Percentiles rank a stretch among this genome's conserved stretches.
These are phyloP conservation scores for barley (Hordeum vulgare) DNA, from an alignment of 176 grass and related monocot species.

Conservation along the genomic window DNA sequence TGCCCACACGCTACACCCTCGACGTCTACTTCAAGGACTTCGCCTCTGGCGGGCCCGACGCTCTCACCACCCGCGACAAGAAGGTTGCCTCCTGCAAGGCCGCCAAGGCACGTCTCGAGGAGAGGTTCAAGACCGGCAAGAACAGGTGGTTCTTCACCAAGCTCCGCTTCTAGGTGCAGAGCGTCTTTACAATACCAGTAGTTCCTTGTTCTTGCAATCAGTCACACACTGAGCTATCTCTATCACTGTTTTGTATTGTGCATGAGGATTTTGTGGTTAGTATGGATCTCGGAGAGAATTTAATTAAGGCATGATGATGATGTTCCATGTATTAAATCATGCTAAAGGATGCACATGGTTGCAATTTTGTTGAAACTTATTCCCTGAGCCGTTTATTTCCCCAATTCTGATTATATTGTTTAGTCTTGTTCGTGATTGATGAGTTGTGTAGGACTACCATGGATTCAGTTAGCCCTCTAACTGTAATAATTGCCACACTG, in stretches of 20 bases:
- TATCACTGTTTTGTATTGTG: background rate
- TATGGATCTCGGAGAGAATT: background rate
- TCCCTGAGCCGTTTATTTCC: background rate
- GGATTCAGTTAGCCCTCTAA: background rate
- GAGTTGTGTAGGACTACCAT: background rate
- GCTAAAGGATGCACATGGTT: background rate
- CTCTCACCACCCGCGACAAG: conserved; percentile 31
- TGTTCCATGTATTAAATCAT: conserved; percentile 2
- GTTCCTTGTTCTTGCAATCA: background rate
- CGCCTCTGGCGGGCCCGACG: conserved; percentile 18
- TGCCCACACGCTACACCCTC: conserved; percentile 53
- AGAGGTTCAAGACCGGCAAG: conserved; percentile 55
- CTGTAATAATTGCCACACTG: too few relatives aligned
- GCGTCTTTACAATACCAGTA: background rate
- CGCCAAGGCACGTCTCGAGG: conserved; percentile 40
- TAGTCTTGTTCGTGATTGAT: background rate
- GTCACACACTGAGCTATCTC: background rate
- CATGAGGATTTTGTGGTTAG: conserved; percentile 14
- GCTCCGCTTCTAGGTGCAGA: conserved; percentile 33
- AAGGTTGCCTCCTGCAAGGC: conserved; percentile 35
- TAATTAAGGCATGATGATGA: background rate
- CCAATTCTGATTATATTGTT: background rate
- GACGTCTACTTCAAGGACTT: conserved; percentile 54
- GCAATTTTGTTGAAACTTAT: background rate
- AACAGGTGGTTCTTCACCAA: conserved; percentile 69